Evolutionary conservation across 176 grass and related monocot species (phyloP), one percentile per base, ranked within the genome.

Genomic region (Triticum urartu): DNA sequence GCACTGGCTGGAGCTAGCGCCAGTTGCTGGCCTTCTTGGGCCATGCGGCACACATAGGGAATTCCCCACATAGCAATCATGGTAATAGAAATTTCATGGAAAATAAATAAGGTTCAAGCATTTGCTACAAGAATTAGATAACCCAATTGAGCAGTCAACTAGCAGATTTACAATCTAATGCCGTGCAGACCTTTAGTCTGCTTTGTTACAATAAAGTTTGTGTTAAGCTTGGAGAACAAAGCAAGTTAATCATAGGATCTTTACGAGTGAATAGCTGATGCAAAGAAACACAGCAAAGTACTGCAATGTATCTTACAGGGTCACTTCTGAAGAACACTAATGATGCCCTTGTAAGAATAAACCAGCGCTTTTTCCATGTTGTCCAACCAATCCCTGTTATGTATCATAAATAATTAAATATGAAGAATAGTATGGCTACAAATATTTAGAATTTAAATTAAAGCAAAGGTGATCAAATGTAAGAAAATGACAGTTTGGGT

Each of bases 361-460:
- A 98, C 97, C 97, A 98, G 22, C 97, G 97, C 72, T 92, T 98
- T 79, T 98, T 98, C 97, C 97, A 98, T 90, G 93, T 94, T 75
- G 96, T 95, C 96, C 96, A 98, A 79, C 93, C 96, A 81, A 95
- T 91, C 79, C 96, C 96, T 98, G 88, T 28, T 86, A 89, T 52
- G 59, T 76, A 84, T 63, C 76, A 64, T n/a, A 79, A 56, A 89
- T 68, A 79, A 81, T 82, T 12, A 82, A 81, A 73, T 24, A 84
- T 24, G 24, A 85, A 82, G 60, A 64, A 9, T 60, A 89, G 20
- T 32, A n/a, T 54, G 60, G 59, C 17, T 50, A 59, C n/a, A 77
- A 83, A 77, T 50, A 83, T 83, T 36, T 48, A 80, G 38, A 14
- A n/a, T 68, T 86, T 76, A 33, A 61, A 74, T 48, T 42, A 85